Evolutionary conservation across 495 filamentous ascomycete genomes (phyloP).

Genomic region (Chaetomium tenue): DNA sequence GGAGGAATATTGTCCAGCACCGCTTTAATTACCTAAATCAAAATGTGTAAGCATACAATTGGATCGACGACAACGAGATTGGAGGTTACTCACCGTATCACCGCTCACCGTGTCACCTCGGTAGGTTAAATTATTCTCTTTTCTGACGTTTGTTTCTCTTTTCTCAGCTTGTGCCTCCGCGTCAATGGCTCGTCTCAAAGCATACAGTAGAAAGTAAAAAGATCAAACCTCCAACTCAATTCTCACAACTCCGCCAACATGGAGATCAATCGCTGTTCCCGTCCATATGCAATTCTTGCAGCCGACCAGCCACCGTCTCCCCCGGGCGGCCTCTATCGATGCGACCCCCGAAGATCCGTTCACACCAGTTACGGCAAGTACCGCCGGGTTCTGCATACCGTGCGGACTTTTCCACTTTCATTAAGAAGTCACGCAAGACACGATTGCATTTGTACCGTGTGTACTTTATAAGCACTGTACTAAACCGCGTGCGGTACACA

Average conservation of each 20-base stretch:
- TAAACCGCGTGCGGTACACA: not conserved
- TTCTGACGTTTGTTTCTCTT: no score
- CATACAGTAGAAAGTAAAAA: not conserved
- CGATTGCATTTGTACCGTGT: no score
- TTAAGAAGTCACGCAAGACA: no score
- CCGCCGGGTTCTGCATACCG: not conserved
- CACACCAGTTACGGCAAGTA: not conserved
- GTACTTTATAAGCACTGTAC: not conserved
- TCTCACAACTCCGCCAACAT: not conserved
- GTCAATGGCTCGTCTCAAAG: not conserved
- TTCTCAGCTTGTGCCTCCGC: no score
- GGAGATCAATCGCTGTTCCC: not conserved
- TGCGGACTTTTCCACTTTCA: not conserved
- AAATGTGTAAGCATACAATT: not conserved
- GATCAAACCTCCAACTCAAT: not conserved
- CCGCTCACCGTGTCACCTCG: not conserved
- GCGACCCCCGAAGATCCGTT: not conserved
- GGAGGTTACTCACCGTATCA: not conserved
- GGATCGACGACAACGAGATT: not conserved
- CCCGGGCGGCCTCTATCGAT: constrained; percentile 4
- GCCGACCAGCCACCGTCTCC: constrained; percentile 7
- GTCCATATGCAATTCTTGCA: not conserved
- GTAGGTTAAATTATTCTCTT: not conserved
- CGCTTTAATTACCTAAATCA: not conserved
- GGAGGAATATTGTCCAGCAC: not conserved